Percentiles rank a stretch among this genome's conserved stretches.
Evolutionary conservation across 208 protist species (phyloP).

Genomic region (Phytomonas serpens): DNA sequence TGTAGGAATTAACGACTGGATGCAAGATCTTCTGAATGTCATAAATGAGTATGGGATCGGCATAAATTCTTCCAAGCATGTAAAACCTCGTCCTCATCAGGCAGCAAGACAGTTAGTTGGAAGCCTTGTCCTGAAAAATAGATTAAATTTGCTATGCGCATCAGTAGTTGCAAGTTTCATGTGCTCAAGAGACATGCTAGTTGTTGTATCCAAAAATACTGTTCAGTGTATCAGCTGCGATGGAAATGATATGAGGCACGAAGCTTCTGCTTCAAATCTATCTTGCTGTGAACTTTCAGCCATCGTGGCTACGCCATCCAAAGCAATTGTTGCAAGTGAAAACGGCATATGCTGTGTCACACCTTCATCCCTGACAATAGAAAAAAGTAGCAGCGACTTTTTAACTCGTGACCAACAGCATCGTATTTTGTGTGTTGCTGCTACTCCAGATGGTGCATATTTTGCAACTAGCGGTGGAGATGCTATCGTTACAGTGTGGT

Average conservation of each 20-base stretch:
- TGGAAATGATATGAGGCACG: slow-evolving; percentile 28
- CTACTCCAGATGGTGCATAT: slow-evolving; percentile 49
- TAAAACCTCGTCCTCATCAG: slow-evolving; percentile 25
- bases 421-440: slow-evolving; percentile 50
- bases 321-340: slow-evolving; percentile 21
- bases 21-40: slow-evolving; percentile 59
- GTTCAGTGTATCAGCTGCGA: slow-evolving; percentile 55
- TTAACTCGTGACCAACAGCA: slow-evolving; percentile 20
- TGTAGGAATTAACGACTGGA: slow-evolving; percentile 15
- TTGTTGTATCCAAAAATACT: slow-evolving; percentile 52
- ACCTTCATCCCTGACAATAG: not conserved
- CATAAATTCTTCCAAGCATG: slow-evolving; percentile 11
- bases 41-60: slow-evolving; percentile 48
- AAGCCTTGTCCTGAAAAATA: slow-evolving; percentile 22
- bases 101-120: slow-evolving; percentile 44
- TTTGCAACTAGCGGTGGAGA: slow-evolving; percentile 54
- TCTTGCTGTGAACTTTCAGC: slow-evolving; percentile 45
- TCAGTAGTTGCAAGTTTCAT: slow-evolving; percentile 44
- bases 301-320: slow-evolving; percentile 24
- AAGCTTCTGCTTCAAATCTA: slow-evolving; percentile 19
- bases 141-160: slow-evolving; percentile 41
- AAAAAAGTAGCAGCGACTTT: slow-evolving; percentile 11
- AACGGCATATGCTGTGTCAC: slow-evolving; percentile 19
- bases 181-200: slow-evolving; percentile 44
- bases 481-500: slow-evolving; percentile 59